Evolutionary conservation across 495 filamentous ascomycete species (phyloP).

Genomic region (Podospora comata): DNA sequence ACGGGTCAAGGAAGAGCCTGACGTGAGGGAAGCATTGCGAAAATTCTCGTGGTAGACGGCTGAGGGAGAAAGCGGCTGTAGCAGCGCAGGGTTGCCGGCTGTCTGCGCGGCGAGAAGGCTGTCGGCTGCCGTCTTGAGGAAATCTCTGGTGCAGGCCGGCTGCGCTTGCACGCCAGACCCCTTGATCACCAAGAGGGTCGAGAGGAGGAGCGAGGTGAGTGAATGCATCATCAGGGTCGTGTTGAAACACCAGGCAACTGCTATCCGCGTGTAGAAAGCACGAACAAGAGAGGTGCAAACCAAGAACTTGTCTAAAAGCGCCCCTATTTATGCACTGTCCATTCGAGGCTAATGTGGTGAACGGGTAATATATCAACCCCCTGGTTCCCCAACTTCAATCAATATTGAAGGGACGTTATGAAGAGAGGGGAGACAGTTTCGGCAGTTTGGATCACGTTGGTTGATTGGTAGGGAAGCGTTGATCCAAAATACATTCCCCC

Average conservation of each 20-base stretch:
- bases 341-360: conserved; percentile 1
- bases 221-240: not conserved
- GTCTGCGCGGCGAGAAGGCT: conserved; percentile 46
- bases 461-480: conserved; percentile 7
- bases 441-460: not conserved
- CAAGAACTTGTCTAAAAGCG: not conserved
- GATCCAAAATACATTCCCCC: not conserved
- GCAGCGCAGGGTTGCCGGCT: conserved; percentile 35
- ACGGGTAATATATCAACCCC: not conserved
- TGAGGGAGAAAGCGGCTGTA: conserved; percentile 25
- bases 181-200: conserved; percentile 5
- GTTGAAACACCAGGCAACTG: not conserved
- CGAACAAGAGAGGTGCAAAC: not conserved
- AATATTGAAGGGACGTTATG: not conserved
- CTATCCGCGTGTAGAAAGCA: not conserved
- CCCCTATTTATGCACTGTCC: not conserved
- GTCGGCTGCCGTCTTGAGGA: conserved; percentile 41
- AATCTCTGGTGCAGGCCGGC: conserved; percentile 40
- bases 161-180: not conserved
- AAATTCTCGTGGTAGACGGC: conserved; percentile 36
- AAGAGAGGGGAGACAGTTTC: not conserved
- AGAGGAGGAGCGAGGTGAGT: conserved; percentile 3
- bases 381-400: not conserved
- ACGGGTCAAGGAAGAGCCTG: conserved; percentile 38
- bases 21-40: conserved; percentile 33